Conservation (phyloP, 305 asterid genomes). For the Solanum hybrid region DNA sequence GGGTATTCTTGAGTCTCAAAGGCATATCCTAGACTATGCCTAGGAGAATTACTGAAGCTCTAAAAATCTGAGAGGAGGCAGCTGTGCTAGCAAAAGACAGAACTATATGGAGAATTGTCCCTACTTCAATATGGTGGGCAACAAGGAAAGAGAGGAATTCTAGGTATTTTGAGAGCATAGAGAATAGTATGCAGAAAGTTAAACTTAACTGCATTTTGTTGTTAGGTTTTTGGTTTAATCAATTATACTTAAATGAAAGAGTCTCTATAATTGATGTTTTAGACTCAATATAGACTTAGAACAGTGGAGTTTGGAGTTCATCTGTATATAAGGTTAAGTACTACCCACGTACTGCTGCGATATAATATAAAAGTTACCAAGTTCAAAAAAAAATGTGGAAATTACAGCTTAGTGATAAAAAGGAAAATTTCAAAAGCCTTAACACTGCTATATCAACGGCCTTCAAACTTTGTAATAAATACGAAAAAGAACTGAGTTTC, state of each 20-base stretch:
- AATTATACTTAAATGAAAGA: no score
- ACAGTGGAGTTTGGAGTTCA: no score
- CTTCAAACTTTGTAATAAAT: neutral
- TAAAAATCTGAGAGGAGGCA: neutral
- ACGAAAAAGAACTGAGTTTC: neutral
- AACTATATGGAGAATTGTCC: neutral
- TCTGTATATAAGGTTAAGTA: no score
- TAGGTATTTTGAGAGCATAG: neutral
- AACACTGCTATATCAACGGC: neutral
- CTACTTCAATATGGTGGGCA: neutral
- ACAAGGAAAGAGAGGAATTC: neutral
- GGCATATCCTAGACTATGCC: neutral
- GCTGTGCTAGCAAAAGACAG: neutral
- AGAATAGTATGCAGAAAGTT: neutral
- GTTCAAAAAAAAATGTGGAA: neutral
- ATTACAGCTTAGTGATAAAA: neutral
- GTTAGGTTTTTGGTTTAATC: no score
- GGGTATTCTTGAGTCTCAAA: neutral
- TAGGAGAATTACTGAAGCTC: neutral
- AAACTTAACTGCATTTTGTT: no score
- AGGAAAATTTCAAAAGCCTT: neutral
- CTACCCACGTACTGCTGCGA: no score
- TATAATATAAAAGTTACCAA: no score
- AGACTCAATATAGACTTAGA: no score
- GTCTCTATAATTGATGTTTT: no score